phyloP scores from a whole-genome alignment of 257 asterid genomes.

The Eucommia ulmoides region DNA sequence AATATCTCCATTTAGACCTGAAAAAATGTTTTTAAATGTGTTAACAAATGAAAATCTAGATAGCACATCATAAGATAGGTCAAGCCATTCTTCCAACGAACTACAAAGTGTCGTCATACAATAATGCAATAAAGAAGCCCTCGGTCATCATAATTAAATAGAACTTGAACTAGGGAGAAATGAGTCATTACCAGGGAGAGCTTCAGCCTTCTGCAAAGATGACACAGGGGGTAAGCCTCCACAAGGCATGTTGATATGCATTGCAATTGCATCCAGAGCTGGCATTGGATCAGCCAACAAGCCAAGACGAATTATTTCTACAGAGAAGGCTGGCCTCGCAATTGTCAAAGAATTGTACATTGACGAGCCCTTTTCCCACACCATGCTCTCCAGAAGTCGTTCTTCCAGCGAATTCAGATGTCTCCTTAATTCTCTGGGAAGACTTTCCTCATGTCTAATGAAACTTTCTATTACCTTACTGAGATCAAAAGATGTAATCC shows the following conservation, averaged over 20 bases:
- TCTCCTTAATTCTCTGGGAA: slow-evolving; percentile 91
- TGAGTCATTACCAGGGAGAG: slow-evolving; percentile 43
- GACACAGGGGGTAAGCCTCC: slow-evolving; percentile 34
- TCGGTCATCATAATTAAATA: too few relatives aligned
- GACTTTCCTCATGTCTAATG: slow-evolving; percentile 89
- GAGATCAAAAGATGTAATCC: slow-evolving; percentile 94
- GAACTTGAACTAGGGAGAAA: too few relatives aligned
- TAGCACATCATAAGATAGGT: too few relatives aligned
- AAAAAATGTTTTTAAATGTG: too few relatives aligned
- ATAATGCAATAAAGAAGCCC: too few relatives aligned
- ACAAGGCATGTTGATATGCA: slow-evolving; percentile 52
- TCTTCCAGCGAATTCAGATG: slow-evolving; percentile 95
- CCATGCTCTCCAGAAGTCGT: slow-evolving; percentile 90
- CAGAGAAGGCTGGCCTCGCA: slow-evolving; percentile 75
- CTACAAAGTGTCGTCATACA: too few relatives aligned
- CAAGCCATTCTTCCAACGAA: too few relatives aligned
- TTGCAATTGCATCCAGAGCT: slow-evolving; percentile 88
- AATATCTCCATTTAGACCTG: slow-evolving; percentile 78
- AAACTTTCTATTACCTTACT: slow-evolving; percentile 99
- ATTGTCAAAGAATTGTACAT: slow-evolving; percentile 90
- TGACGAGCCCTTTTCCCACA: slow-evolving; percentile 98
- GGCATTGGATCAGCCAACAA: slow-evolving; percentile 97
- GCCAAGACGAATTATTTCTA: slow-evolving; percentile 76
- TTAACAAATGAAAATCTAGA: too few relatives aligned
- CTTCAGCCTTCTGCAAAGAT: slow-evolving; percentile 45